A percentile compares a stretch with the other conserved stretches of the same genome.
Evolutionary conservation across 1,284 basidiomycete genomes (phyloP).

Genomic region (Albatrellus sp.): DNA sequence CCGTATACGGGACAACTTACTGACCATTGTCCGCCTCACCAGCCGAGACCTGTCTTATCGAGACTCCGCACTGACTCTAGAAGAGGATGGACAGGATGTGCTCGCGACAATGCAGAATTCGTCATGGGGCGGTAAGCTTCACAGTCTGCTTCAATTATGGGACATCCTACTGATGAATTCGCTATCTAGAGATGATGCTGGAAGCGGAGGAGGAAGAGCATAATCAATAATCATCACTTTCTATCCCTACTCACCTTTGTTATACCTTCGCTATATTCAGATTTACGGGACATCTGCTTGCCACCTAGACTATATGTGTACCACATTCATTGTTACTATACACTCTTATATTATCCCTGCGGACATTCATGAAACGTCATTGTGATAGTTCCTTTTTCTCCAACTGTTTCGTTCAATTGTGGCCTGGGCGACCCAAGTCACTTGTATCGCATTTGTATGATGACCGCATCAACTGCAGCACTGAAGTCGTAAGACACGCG

Average conservation of each 20-base stretch:
- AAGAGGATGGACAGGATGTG: conserved; percentile 41
- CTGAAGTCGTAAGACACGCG: too few species aligned
- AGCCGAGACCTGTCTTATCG: conserved; percentile 34
- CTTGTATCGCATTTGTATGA: too few species aligned
- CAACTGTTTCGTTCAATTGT: too few species aligned
- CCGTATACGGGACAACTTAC: background rate
- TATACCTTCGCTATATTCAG: background rate
- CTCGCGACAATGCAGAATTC: conserved; percentile 52
- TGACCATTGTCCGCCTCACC: conserved; percentile 5
- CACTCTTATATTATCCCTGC: background rate
- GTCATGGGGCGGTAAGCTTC: conserved; percentile 53
- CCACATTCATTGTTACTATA: conserved; percentile 10
- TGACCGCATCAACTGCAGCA: too few species aligned
- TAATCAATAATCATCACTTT: background rate
- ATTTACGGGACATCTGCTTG: conserved; percentile 3
- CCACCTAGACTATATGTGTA: conserved; percentile 12
- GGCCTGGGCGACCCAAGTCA: too few species aligned
- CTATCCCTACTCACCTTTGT: background rate
- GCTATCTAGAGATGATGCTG: conserved; percentile 37
- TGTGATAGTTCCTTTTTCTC: too few species aligned
- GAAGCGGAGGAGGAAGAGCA: conserved; percentile 42
- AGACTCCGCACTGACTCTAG: conserved; percentile 20
- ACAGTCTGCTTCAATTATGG: background rate
- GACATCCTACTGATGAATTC: background rate
- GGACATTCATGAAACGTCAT: too few species aligned